Evolutionary conservation across 305 asterid genomes (phyloP).

Genomic region (Plantago rigida): DNA sequence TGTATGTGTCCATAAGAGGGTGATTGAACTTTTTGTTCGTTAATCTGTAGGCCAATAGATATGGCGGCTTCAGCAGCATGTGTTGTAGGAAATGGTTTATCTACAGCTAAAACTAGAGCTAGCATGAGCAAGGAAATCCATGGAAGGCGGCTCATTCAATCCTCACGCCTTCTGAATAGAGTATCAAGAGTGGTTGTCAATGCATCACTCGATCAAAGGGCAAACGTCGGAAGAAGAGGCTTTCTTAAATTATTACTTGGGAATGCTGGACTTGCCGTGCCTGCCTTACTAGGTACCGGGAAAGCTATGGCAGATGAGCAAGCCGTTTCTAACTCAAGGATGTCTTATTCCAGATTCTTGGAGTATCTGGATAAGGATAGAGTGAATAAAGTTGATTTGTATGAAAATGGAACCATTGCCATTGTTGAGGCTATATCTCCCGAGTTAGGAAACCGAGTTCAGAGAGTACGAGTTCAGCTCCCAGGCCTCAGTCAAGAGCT

Average conservation of each 20-base stretch:
- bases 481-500: slow-evolving; percentile 96
- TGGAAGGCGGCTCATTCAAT: slow-evolving; percentile 39
- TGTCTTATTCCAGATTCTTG: slow-evolving; percentile 89
- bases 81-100: slow-evolving; percentile 54
- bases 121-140: slow-evolving; percentile 46
- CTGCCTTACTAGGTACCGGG: slow-evolving; percentile 49
- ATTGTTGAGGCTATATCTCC: slow-evolving; percentile 89
- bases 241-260: slow-evolving; percentile 66
- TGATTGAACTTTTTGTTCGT: background rate
- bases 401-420: slow-evolving; percentile 82
- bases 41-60: slow-evolving; percentile 24
- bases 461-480: slow-evolving; percentile 80
- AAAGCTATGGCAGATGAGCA: slow-evolving; percentile 78
- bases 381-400: slow-evolving; percentile 70
- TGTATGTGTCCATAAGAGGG: background rate
- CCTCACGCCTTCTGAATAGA: slow-evolving; percentile 40
- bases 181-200: slow-evolving; percentile 34
- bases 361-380: slow-evolving; percentile 82
- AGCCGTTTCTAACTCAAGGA: slow-evolving; percentile 77
- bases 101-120: slow-evolving; percentile 32
- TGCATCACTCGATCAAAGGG: slow-evolving; percentile 39
- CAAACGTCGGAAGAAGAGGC: slow-evolving; percentile 54
- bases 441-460: slow-evolving; percentile 72
- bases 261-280: slow-evolving; percentile 49
- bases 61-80: slow-evolving; percentile 79